phyloP scores from a whole-genome alignment of 139 green algal species.

The Coccomyxa sp. region DNA sequence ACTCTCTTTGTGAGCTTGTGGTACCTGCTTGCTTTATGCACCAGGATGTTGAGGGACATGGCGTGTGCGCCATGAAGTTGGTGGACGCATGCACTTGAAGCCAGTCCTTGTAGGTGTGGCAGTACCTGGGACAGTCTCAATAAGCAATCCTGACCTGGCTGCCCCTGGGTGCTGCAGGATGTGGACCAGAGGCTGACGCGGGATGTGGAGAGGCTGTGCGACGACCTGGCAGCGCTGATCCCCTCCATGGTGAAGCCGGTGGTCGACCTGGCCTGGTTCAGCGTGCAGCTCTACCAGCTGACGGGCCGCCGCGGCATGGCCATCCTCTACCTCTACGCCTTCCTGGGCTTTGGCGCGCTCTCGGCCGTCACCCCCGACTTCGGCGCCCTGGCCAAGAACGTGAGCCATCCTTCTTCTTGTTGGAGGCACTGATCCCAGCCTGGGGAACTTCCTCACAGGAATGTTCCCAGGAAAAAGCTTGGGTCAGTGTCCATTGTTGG shows the following conservation, averaged over 20 bases:
- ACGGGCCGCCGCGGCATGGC: slow-evolving; percentile 51
- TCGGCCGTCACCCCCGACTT: slow-evolving; percentile 61
- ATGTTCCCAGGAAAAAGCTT: too few relatives aligned
- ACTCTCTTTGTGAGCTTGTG: too few relatives aligned
- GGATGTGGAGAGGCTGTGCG: slow-evolving; percentile 60
- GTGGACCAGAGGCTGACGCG: slow-evolving; percentile 58
- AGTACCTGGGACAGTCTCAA: too few relatives aligned
- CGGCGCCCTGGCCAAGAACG: slow-evolving; percentile 25
- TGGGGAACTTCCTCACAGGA: too few relatives aligned
- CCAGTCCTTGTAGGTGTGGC: too few relatives aligned
- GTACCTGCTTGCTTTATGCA: too few relatives aligned
- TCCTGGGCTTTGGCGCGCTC: slow-evolving; percentile 39
- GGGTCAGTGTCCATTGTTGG: too few relatives aligned
- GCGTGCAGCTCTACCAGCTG: slow-evolving; percentile 43
- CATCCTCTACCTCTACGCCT: slow-evolving; percentile 69
- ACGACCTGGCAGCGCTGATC: slow-evolving; percentile 63
- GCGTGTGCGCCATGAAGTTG: too few relatives aligned
- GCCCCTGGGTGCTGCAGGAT: slow-evolving; percentile 23
- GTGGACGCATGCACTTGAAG: too few relatives aligned
- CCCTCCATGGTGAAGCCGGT: slow-evolving; percentile 70
- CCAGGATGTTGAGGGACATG: too few relatives aligned
- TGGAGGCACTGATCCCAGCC: too few relatives aligned
- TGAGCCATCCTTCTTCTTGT: not conserved
- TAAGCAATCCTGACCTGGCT: too few relatives aligned
- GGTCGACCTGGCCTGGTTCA: slow-evolving; percentile 72